phyloP scores from a whole-genome alignment of 1,284 basidiomycete species.

The Puccinia triticina region DNA sequence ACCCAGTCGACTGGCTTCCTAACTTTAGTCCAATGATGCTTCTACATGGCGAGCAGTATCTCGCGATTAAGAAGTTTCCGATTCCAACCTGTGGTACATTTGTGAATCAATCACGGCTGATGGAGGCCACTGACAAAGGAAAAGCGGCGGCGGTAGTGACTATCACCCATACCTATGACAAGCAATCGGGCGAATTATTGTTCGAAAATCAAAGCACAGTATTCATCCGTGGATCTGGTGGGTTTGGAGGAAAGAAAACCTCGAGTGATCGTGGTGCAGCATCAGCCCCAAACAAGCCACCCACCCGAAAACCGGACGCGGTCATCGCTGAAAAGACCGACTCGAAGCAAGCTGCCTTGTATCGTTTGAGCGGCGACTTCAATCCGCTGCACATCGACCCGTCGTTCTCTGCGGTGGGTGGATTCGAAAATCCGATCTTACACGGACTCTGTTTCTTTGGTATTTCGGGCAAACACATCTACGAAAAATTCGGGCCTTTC shows the following conservation, averaged over 20 bases:
- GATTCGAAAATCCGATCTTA: conserved; percentile 80
- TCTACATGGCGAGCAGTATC: conserved; percentile 96
- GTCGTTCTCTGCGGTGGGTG: conserved; percentile 88
- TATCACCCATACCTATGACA: conserved; percentile 77
- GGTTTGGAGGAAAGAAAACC: conserved; percentile 87
- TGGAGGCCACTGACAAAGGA: conserved; percentile 82
- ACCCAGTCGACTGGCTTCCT: conserved; percentile 79
- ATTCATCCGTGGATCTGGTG: conserved; percentile 90
- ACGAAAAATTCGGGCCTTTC: conserved; percentile 81
- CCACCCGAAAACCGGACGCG: conserved; percentile 79
- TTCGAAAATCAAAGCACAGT: conserved; percentile 92
- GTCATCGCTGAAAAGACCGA: conserved; percentile 84
- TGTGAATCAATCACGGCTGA: conserved; percentile 70
- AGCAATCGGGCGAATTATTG: conserved; percentile 74
- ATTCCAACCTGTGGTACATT: conserved; percentile 87
- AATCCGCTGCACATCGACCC: conserved; percentile 95
- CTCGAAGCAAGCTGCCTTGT: conserved; percentile 80
- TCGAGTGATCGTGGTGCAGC: conserved; percentile 91
- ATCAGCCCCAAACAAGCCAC: conserved; percentile 79
- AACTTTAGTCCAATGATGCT: conserved; percentile 95
- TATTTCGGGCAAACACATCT: conserved; percentile 88
- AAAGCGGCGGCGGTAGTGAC: conserved; percentile 86
- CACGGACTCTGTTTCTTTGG: conserved; percentile 88
- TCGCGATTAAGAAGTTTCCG: conserved; percentile 76
- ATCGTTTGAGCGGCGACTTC: conserved; percentile 83